A percentile compares a stretch with the other conserved stretches of the same genome.
These are phyloP conservation scores for Puccinia polysora DNA, from an alignment of 1,284 basidiomycete genomes.

Conservation along the genomic window DNA sequence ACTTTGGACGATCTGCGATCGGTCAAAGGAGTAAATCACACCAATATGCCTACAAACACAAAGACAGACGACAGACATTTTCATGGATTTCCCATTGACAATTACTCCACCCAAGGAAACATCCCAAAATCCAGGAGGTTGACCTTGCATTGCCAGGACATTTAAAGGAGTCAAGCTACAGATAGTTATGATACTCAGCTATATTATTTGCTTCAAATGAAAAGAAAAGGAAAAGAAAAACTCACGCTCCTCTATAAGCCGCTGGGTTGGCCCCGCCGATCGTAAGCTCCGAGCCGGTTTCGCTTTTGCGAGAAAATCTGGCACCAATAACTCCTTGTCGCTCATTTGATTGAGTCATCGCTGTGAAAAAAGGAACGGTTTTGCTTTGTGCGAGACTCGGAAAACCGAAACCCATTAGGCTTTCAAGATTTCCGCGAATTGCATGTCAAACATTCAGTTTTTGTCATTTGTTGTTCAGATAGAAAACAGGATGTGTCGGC, in stretches of 20 bases:
- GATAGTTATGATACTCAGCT: neutral
- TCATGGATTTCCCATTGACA: constrained; percentile 10
- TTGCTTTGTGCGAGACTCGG: constrained; percentile 36
- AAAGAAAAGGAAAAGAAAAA: neutral
- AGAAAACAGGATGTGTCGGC: neutral
- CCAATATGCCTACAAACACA: neutral
- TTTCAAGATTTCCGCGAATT: neutral
- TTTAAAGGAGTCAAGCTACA: constrained; percentile 26
- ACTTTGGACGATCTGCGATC: constrained; percentile 6
- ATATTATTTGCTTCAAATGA: too few species aligned
- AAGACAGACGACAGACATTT: neutral
- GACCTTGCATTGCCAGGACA: constrained; percentile 37
- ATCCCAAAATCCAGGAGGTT: constrained; percentile 33
- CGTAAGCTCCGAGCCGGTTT: constrained; percentile 22
- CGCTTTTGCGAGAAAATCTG: constrained; percentile 25
- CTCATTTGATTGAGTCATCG: constrained; percentile 4
- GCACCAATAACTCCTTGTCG: constrained; percentile 26
- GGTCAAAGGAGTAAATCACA: neutral
- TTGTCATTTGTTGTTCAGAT: too few species aligned
- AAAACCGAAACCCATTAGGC: constrained; percentile 36
- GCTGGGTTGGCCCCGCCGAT: constrained; percentile 24
- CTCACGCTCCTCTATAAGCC: constrained; percentile 26
- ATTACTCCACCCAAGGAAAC: constrained; percentile 23
- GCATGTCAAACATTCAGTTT: neutral
- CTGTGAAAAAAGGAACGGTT: constrained; percentile 21